Conservation (phyloP, 306 rosid species). For the Corylus heterophylla region DNA sequence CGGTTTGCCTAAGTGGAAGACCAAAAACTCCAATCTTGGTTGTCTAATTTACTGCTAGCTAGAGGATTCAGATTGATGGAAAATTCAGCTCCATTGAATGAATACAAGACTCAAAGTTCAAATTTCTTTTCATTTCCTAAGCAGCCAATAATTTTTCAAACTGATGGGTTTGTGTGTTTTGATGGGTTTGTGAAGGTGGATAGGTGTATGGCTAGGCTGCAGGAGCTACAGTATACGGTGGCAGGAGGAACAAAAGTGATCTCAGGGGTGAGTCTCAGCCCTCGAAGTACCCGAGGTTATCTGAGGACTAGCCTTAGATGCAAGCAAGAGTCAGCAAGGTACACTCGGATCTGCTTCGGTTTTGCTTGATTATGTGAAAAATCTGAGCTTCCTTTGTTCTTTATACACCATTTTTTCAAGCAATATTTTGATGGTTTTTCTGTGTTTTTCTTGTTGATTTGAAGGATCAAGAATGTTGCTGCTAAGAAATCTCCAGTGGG, state of each 20-base stretch:
- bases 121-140: background rate
- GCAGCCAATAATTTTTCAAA: background rate
- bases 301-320: conserved; percentile 89
- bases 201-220: conserved; percentile 80
- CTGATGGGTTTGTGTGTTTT: conserved; percentile 8
- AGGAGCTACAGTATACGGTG: conserved; percentile 85
- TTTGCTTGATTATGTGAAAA: background rate
- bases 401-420: background rate
- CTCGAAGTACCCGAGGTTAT: conserved; percentile 85
- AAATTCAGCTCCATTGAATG: background rate
- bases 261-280: conserved; percentile 86
- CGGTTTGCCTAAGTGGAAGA: too few species aligned
- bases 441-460: conserved; percentile 17
- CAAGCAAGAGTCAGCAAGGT: conserved; percentile 90
- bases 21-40: background rate
- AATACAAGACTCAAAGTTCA: background rate
- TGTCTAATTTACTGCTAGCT: background rate
- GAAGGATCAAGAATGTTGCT: conserved; percentile 56
- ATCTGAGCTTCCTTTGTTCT: background rate
- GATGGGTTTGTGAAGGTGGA: conserved; percentile 71
- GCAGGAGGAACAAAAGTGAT: conserved; percentile 77
- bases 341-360: conserved; percentile 10
- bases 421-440: conserved; percentile 29
- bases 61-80: background rate
- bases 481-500: conserved; percentile 72